Percentiles rank a stretch among this genome's conserved stretches.
Conservation (phyloP, 495 filamentous ascomycete species). For the Apodospora peruviana region DNA sequence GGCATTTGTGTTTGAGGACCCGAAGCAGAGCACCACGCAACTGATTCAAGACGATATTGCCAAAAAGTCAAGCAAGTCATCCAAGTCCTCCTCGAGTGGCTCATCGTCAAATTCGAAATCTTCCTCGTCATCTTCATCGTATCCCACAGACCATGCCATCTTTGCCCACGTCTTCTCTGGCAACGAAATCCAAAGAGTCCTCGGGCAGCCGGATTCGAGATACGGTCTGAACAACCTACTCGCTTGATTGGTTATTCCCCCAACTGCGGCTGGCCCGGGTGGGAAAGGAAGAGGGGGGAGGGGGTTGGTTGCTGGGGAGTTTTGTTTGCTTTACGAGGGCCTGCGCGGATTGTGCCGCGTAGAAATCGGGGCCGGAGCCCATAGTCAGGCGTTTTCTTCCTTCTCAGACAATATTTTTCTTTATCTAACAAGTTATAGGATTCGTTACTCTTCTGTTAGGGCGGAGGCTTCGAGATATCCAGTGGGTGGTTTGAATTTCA, state of each 20-base stretch:
- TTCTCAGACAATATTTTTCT: not conserved
- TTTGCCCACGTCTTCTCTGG: constrained; percentile 37
- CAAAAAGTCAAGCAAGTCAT: constrained; percentile 32
- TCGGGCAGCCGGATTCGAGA: constrained; percentile 39
- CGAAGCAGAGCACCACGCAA: constrained; percentile 35
- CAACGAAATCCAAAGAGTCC: constrained; percentile 33
- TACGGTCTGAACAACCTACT: constrained; percentile 40
- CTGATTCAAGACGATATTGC: constrained; percentile 43
- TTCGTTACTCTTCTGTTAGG: not conserved
- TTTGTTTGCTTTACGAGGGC: not conserved
- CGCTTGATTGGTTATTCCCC: no score
- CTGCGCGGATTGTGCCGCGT: not conserved
- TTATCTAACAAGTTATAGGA: not conserved
- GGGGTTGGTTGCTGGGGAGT: not conserved
- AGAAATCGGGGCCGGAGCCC: not conserved
- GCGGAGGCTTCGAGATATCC: not conserved
- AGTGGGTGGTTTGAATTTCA: no score
- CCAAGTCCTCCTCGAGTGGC: constrained; percentile 27
- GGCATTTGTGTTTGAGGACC: constrained; percentile 63
- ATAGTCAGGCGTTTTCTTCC: no score
- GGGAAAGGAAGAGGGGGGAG: not conserved
- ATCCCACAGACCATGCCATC: constrained; percentile 38
- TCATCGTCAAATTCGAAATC: constrained; percentile 22
- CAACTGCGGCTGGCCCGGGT: constrained; percentile 5
- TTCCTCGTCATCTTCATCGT: constrained; percentile 14